Evolutionary conservation across 306 rosid genomes (phyloP), one percentile per base, ranked within the genome.

Genomic region (Astragalus membranaceus): DNA sequence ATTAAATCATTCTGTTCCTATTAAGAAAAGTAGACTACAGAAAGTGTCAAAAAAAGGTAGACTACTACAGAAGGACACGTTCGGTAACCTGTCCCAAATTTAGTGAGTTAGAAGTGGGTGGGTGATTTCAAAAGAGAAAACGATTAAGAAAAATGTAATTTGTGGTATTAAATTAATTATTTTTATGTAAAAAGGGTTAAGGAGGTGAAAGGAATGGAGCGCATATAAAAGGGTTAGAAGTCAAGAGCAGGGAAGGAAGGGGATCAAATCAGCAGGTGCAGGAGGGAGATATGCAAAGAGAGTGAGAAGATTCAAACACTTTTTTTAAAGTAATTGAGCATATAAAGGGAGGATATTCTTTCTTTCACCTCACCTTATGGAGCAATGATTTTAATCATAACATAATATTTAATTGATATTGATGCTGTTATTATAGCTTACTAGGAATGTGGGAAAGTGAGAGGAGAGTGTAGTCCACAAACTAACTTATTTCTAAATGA

Each of bases 371-470:
- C n/a, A 49, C 9, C 50, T 26, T 35, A 37, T 55, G 69, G 58
- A 41, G 42, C 9, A 50, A 5, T 8, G 7, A 26, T 52, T 73
- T 52, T 63, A 67, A 76, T 74, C 57, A 74, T 53, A 8, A 7
- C 9, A 8, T 26, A 26, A 26, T 26, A 26, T 26, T 20, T 26
- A 3, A 26, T 26, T 26, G 30, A 26, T 26, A 35, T 39, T 60
- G 64, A 5, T 76, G 32, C 23, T n/a, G 30, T 49, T 76, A 60
- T 20, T 2, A 20, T 20, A 20, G 23, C 23, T 20, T 20, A 26
- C 30, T 76, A 69, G 81, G 81, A 69, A 77, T n/a, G 76, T 58
- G 80, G 64, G 75, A 76, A 76, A 76, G 80, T 59, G 41, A 36
- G 39, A 20, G 23, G 2, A 3, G 30, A 50, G 11, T 30, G 11